Conservation (phyloP, 306 rosid species). For the Acacia confusa region DNA sequence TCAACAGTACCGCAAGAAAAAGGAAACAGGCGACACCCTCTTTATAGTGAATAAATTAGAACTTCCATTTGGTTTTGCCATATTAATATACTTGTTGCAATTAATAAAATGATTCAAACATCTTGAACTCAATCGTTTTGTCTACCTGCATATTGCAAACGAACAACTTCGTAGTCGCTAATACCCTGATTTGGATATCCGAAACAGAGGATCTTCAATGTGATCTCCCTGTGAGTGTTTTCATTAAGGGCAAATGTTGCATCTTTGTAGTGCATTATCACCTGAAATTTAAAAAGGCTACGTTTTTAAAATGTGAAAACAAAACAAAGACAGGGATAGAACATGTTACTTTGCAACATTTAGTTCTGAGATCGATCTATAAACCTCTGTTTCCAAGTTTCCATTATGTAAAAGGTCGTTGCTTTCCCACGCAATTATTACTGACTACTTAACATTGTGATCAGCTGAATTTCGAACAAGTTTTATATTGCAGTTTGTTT, state of each 20-base stretch:
- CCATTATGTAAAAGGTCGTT: neutral
- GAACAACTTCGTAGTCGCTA: neutral
- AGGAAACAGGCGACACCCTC: neutral
- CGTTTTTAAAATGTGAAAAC: slow-evolving; percentile 27
- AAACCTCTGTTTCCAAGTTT: neutral
- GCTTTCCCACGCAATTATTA: neutral
- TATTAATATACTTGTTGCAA: neutral
- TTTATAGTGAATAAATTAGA: neutral
- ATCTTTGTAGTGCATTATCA: neutral
- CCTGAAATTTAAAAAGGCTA: neutral
- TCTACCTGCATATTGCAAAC: neutral
- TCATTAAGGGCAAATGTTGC: neutral
- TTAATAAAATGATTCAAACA: neutral
- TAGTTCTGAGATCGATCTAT: neutral
- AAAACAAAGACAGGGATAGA: slow-evolving; percentile 9
- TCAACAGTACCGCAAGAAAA: slow-evolving; percentile 36
- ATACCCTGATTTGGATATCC: neutral
- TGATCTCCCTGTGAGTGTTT: neutral
- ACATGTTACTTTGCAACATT: neutral
- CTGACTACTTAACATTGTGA: neutral
- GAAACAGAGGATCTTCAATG: neutral
- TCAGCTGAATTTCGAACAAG: neutral
- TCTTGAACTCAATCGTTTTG: neutral
- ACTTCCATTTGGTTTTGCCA: neutral
- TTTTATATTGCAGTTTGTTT: neutral